Base-by-base conservation (phyloP, 345 rosid genomes). In the Salix brachista region DNA sequence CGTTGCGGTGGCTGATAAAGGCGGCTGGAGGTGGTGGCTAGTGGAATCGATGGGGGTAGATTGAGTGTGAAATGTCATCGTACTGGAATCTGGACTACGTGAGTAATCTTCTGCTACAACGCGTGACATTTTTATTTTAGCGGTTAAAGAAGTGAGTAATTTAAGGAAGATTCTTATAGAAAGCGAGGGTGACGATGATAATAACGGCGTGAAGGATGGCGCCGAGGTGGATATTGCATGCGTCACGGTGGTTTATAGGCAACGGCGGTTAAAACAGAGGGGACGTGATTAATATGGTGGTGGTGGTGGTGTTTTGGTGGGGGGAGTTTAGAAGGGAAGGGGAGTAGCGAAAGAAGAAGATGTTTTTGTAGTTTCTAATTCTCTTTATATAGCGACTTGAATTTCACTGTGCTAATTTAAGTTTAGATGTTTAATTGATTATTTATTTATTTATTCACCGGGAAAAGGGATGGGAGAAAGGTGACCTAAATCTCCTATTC, bases 401-500 rank as follows among this genome's bases (percentile, higher is more conserved):
- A 56, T 21, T 8, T 23, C 11, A 56, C 23, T 30, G 39, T 54
- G 25, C 8, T 10, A 26, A 16, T n/a, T 41, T 41, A 68, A 52
- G 39, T 17, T 54, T 52, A 5, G 4, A 52, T 3, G 41, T 37
- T 54, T 42, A 25, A 21, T 32, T 72, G 3, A 42, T 41, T 17
- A 50, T 17, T 50, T 50, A 21, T 50, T 18, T 18, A 0, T 18
- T 39, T 19, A 32, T 23, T 48, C 4, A 23, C 7, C 37, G 65
- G 30, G 41, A 39, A 39, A 9, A 72, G 75, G 65, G 90, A 83
- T 82, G 78, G 75, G 86, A 71, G 87, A 82, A 64, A 80, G 96
- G 91, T 89, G 75, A 89, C 92, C 92, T 85, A 87, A 87, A 73
- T 73, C 83, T 82, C 88, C 92, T 85, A 89, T 83, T 82, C 39